A percentile compares a stretch with the other conserved stretches of the same genome.
phyloP scores from a whole-genome alignment of 2,329 filamentous ascomycete species.

The Pestalotiopsis sp. region DNA sequence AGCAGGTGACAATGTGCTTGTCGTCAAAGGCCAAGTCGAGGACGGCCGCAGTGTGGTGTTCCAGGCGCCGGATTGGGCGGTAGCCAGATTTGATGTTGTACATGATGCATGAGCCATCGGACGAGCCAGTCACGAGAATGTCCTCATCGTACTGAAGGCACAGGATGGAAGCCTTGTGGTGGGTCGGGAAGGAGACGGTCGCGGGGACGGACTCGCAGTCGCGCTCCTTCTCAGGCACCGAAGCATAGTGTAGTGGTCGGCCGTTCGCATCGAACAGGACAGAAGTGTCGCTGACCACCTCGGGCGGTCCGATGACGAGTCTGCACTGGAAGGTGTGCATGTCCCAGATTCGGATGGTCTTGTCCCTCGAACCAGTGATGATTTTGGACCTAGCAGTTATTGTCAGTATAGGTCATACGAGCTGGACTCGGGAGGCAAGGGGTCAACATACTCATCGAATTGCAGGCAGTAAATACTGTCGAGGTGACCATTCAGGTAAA shows the following conservation, averaged over 20 bases:
- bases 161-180: constrained; percentile 90
- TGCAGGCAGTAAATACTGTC: constrained; percentile 98
- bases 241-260: constrained; percentile 56
- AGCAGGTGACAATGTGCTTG: constrained; percentile 92
- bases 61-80: constrained; percentile 75
- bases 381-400: constrained; percentile 73
- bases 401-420: constrained; percentile 33
- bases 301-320: constrained; percentile 81
- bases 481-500: constrained; percentile 90
- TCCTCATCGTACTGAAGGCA: constrained; percentile 93
- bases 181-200: constrained; percentile 59
- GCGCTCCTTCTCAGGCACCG: constrained; percentile 50
- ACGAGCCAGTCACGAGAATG: constrained; percentile 93
- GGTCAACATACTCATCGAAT: constrained; percentile 81
- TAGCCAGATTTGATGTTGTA: constrained; percentile 83
- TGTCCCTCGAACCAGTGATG: constrained; percentile 93
- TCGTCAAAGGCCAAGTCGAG: constrained; percentile 93
- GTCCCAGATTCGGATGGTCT: constrained; percentile 95
- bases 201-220: constrained; percentile 51
- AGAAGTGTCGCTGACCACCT: constrained; percentile 56
- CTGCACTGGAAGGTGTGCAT: constrained; percentile 84
- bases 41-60: constrained; percentile 82
- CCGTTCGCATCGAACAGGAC: constrained; percentile 55
- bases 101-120: constrained; percentile 87
- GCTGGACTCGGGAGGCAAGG: not conserved